phyloP scores from a whole-genome alignment of 2,329 filamentous ascomycete species.

The Diaporthe longicolla region DNA sequence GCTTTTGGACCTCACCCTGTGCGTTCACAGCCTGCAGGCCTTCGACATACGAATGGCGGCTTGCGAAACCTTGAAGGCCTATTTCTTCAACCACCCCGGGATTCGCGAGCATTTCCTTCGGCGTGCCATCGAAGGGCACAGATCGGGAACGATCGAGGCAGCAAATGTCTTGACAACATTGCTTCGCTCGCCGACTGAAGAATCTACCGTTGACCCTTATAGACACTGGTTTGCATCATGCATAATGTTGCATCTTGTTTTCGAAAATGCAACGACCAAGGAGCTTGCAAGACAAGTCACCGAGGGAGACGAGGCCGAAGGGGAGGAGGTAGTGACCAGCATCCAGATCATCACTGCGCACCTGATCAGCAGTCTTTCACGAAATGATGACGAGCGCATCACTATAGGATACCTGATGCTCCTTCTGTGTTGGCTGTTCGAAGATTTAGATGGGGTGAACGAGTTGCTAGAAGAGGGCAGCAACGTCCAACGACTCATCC shows the following conservation, averaged over 20 bases:
- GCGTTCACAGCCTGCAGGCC: constrained; percentile 73
- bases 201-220: constrained; percentile 83
- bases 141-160: constrained; percentile 81
- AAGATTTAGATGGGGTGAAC: constrained; percentile 91
- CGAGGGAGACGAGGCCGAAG: constrained; percentile 89
- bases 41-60: constrained; percentile 88
- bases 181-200: constrained; percentile 74
- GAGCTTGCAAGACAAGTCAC: constrained; percentile 83
- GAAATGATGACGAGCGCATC: constrained; percentile 82
- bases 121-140: constrained; percentile 90
- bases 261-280: constrained; percentile 85
- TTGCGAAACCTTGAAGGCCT: constrained; percentile 92
- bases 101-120: constrained; percentile 89
- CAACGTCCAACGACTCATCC: constrained; percentile 88
- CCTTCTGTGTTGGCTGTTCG: constrained; percentile 90
- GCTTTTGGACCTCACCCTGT: constrained; percentile 85
- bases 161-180: constrained; percentile 91
- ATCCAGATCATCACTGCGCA: constrained; percentile 91
- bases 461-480: constrained; percentile 94
- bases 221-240: constrained; percentile 91
- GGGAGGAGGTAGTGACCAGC: constrained; percentile 95
- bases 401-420: constrained; percentile 91
- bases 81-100: constrained; percentile 85
- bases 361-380: constrained; percentile 83
- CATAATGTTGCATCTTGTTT: constrained; percentile 87